Conservation (phyloP, 495 filamentous ascomycete genomes). For the Aspergillus steynii region DNA sequence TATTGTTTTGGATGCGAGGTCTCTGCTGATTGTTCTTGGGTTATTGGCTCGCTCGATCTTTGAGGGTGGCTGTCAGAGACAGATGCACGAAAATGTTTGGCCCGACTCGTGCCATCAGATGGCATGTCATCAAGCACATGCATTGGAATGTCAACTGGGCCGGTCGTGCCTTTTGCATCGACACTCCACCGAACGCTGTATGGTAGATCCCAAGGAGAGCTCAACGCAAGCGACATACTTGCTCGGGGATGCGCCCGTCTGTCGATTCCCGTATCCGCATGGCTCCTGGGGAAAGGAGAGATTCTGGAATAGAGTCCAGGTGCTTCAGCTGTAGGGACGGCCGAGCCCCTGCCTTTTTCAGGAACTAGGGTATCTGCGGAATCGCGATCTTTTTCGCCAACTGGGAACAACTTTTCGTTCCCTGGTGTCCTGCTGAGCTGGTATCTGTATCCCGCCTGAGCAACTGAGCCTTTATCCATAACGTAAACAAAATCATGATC, state of each 20-base stretch:
- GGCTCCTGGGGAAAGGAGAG: not conserved
- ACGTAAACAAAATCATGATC: slow-evolving; percentile 79
- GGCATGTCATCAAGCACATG: not conserved
- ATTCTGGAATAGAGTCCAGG: not conserved
- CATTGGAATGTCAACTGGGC: not conserved
- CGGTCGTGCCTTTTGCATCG: not conserved
- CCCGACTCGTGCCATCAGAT: not conserved
- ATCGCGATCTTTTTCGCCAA: not conserved
- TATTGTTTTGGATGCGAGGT: slow-evolving; percentile 7
- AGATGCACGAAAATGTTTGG: not conserved
- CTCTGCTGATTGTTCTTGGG: not conserved
- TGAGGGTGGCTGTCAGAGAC: not conserved
- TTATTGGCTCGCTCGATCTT: not conserved
- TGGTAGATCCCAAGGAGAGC: not conserved
- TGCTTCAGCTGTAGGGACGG: not conserved
- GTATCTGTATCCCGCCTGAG: slow-evolving; percentile 64
- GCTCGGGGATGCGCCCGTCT: not conserved
- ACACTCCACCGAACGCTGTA: not conserved
- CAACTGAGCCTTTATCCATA: slow-evolving; percentile 67
- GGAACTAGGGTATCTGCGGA: not conserved
- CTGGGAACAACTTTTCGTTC: slow-evolving; percentile 6
- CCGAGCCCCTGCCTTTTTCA: not conserved
- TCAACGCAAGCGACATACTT: not conserved
- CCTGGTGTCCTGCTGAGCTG: slow-evolving; percentile 37
- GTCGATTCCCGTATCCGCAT: not conserved